A percentile compares a stretch with the other conserved stretches of the same genome.
Conservation (phyloP, 805 yeast genomes). For the Starmerella stigmatis region DNA sequence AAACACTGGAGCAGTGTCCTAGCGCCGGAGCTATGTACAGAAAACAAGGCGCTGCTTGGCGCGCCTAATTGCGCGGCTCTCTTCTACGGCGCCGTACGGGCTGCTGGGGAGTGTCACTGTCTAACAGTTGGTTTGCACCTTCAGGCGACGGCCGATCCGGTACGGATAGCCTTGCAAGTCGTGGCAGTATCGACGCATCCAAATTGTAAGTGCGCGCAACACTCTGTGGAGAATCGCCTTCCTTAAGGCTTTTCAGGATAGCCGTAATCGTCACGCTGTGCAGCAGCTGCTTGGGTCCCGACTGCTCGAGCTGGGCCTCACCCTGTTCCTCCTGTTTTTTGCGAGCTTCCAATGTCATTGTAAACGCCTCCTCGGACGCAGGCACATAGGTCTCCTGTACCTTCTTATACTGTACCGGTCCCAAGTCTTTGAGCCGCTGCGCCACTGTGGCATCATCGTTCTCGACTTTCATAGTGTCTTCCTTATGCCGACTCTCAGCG, state of each 20-base stretch:
- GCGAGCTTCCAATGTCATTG: slow-evolving; percentile 23
- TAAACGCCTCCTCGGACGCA: slow-evolving; percentile 21
- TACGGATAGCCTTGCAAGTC: slow-evolving; percentile 9
- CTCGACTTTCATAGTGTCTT: slow-evolving; percentile 16
- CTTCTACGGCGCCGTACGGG: slow-evolving; percentile 1
- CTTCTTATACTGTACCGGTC: slow-evolving; percentile 20
- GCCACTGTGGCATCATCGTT: slow-evolving; percentile 34
- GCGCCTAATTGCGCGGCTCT: no score
- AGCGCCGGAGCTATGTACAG: no score
- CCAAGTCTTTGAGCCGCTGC: slow-evolving; percentile 21
- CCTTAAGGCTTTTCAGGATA: slow-evolving; percentile 19
- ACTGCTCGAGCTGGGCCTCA: slow-evolving; percentile 7
- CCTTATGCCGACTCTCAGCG: not conserved
- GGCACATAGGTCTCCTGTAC: slow-evolving; percentile 16
- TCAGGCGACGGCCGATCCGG: slow-evolving; percentile 8
- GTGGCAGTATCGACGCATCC: slow-evolving; percentile 17
- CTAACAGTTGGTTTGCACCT: slow-evolving; percentile 10
- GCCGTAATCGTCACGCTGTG: slow-evolving; percentile 25
- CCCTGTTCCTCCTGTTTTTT: slow-evolving; percentile 11
- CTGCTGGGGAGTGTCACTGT: not conserved
- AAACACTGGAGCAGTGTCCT: no score
- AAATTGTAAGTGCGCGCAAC: slow-evolving; percentile 19
- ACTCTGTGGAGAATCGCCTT: slow-evolving; percentile 22
- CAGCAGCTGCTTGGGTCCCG: slow-evolving; percentile 13
- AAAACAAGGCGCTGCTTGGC: no score